phyloP scores from a whole-genome alignment of 805 yeast species.

The Candida taoyuanica region DNA sequence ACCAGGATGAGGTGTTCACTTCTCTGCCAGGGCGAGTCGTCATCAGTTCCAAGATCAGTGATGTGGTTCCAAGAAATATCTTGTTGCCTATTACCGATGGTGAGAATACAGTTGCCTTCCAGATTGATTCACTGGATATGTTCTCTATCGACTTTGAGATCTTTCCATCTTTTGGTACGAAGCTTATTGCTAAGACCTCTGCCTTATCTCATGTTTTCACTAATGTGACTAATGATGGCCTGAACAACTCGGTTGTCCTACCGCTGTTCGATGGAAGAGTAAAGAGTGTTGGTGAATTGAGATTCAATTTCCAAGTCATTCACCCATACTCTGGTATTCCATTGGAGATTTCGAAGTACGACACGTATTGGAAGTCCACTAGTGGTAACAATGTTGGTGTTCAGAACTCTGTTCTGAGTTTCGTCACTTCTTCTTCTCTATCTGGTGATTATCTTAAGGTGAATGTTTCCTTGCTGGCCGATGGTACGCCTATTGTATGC shows the following conservation, averaged over 20 bases:
- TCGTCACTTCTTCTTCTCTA: slow-evolving; percentile 88
- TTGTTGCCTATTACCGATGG: slow-evolving; percentile 62
- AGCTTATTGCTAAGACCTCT: slow-evolving; percentile 84
- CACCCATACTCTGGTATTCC: slow-evolving; percentile 85
- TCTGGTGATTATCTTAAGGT: slow-evolving; percentile 74
- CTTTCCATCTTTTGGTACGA: slow-evolving; percentile 91
- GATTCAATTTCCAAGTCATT: slow-evolving; percentile 74
- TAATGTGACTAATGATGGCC: slow-evolving; percentile 30
- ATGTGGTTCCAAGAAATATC: slow-evolving; percentile 83
- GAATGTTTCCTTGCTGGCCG: slow-evolving; percentile 66
- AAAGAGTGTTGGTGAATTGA: slow-evolving; percentile 75
- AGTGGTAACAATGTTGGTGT: slow-evolving; percentile 36
- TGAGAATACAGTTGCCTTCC: slow-evolving; percentile 69
- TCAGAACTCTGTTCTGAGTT: slow-evolving; percentile 45
- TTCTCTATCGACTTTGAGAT: slow-evolving; percentile 83
- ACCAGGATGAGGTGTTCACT: slow-evolving; percentile 38
- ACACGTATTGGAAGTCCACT: slow-evolving; percentile 96
- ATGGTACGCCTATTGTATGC: slow-evolving; percentile 81
- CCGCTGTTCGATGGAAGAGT: slow-evolving; percentile 82
- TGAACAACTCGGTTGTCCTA: slow-evolving; percentile 39
- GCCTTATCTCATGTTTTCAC: slow-evolving; percentile 58
- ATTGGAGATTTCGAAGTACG: slow-evolving; percentile 85
- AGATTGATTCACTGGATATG: slow-evolving; percentile 70
- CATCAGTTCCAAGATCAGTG: slow-evolving; percentile 67
- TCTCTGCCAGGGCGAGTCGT: slow-evolving; percentile 79